Percentiles rank a stretch among this genome's conserved stretches.
These are phyloP conservation scores for Scedosporium minutisporum DNA, from an alignment of 2,329 filamentous ascomycete species.

Conservation along the genomic window DNA sequence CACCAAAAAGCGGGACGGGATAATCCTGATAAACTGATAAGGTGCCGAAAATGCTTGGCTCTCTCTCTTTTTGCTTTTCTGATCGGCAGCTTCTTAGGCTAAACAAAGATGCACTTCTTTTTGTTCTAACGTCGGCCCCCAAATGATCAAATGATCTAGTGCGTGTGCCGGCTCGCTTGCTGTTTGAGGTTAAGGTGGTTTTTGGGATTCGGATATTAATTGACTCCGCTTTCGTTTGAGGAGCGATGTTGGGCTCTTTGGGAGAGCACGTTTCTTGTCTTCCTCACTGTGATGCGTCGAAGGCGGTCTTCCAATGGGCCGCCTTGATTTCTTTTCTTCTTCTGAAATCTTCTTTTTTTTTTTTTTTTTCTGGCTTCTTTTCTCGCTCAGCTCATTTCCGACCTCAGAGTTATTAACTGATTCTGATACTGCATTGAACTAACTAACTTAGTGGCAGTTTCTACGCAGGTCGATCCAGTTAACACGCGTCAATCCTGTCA, in stretches of 20 bases:
- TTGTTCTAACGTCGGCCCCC: not conserved
- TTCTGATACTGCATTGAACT: too few relatives aligned
- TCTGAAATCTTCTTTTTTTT: too few relatives aligned
- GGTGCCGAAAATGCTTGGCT: not conserved
- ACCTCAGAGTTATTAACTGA: too few relatives aligned
- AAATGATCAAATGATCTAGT: not conserved
- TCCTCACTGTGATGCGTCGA: too few relatives aligned
- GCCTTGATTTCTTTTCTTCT: too few relatives aligned
- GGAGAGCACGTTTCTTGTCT: not conserved
- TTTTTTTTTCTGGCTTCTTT: too few relatives aligned
- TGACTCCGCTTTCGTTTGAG: not conserved
- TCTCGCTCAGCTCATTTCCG: too few relatives aligned
- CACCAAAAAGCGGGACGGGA: not conserved
- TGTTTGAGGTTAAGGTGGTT: not conserved
- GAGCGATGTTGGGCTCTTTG: not conserved
- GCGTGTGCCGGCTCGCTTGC: not conserved
- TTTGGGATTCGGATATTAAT: not conserved
- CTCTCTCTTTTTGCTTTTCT: not conserved
- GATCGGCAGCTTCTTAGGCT: not conserved
- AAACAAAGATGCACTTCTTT: not conserved
- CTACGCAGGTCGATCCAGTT: too few relatives aligned
- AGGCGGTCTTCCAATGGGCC: too few relatives aligned
- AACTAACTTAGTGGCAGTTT: too few relatives aligned
- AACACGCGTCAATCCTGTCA: too few relatives aligned
- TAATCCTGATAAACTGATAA: slow-evolving; percentile 1